Evolutionary conservation across 768 basidiomycete species (phyloP), one percentile per base, ranked within the genome.

Genomic region (Mycena haematopus): DNA sequence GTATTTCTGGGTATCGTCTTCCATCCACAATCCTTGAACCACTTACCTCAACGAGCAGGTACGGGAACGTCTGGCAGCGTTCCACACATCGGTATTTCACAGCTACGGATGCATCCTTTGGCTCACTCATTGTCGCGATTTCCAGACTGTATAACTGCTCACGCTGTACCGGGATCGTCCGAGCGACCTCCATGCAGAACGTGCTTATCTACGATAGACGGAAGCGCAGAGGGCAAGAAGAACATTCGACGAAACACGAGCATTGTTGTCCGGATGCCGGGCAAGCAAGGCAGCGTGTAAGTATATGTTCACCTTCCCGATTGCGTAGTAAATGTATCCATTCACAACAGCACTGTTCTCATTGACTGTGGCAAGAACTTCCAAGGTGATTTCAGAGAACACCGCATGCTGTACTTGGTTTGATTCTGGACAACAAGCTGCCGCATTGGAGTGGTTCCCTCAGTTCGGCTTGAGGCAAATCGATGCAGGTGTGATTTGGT

Each of bases 301-400:
- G 89, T 80, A 22, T 80, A 22, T 9, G 65, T 63, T 46, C 29
- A 51, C 57, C 29, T 45, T 38, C 21, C 13, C 47, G 13, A 56
- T 36, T n/a, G n/a, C n/a, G 25, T 9, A 19, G 9, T 44, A 52
- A 36, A 52, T 25, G 4, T 31, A 31, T 54, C 46, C 9, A 46
- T 22, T 13, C 17, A 50, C 55, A 51, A 42, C 38, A 92, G 90
- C 70, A 93, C 90, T 19, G 81, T 95, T 58, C 82, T 94, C 15
- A 86, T 95, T 68, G 93, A 95, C 75, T 90, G 87, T 21, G 93
- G 93, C 54, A 95, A 95, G 78, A 93, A 87, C 60, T 95, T 94
- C 73, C 86, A 87, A 70, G 78, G 65, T 56, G 33, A 25, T 10
- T 17, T 33, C 13, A 15, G 22, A 78, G 5, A n/a, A n/a, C n/a